Percentiles rank a stretch among this genome's conserved stretches.
Conservation (phyloP, 2,329 filamentous ascomycete species). For the Ceratocystis destructans region DNA sequence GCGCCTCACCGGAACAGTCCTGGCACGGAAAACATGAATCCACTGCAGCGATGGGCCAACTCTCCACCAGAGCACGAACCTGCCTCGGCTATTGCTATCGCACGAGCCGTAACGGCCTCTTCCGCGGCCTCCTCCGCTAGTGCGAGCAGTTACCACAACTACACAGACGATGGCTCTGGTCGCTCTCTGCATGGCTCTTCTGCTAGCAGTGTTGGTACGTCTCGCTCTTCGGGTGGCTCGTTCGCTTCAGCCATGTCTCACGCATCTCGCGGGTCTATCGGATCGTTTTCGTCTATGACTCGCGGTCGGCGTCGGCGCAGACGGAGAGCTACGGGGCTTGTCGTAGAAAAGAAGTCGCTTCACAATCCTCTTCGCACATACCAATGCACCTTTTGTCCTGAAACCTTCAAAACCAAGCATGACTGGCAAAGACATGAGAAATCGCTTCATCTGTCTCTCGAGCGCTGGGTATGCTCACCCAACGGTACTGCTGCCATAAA, state of each 20-base stretch:
- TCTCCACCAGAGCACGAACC: conserved; percentile 48
- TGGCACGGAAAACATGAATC: conserved; percentile 40
- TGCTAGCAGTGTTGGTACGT: conserved; percentile 46
- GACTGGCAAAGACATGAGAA: conserved; percentile 61
- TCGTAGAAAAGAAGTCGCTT: conserved; percentile 29
- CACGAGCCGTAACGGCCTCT: conserved; percentile 41
- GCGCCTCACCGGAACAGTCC: conserved; percentile 53
- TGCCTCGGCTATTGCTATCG: conserved; percentile 45
- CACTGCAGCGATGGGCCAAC: conserved; percentile 44
- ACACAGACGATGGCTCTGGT: conserved; percentile 47
- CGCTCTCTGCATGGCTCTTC: conserved; percentile 45
- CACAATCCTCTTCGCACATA: conserved; percentile 40
- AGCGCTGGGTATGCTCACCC: conserved; percentile 51
- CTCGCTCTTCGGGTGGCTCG: conserved; percentile 45
- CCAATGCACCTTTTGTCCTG: conserved; percentile 56
- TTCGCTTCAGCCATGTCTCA: conserved; percentile 47
- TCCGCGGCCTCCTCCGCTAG: conserved; percentile 40
- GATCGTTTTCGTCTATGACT: conserved; percentile 35
- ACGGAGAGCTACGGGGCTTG: conserved; percentile 27
- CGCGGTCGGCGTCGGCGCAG: conserved; percentile 39
- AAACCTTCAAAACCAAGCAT: conserved; percentile 53
- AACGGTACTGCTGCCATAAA: conserved; percentile 43
- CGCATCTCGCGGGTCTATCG: conserved; percentile 43
- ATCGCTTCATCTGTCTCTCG: conserved; percentile 49
- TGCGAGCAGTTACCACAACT: conserved; percentile 40